Percentiles rank a stretch among this genome's conserved stretches.
These are phyloP conservation scores for Glomus cerebriforme DNA, from an alignment of 192 early-diverging fungal species.

Conservation along the genomic window DNA sequence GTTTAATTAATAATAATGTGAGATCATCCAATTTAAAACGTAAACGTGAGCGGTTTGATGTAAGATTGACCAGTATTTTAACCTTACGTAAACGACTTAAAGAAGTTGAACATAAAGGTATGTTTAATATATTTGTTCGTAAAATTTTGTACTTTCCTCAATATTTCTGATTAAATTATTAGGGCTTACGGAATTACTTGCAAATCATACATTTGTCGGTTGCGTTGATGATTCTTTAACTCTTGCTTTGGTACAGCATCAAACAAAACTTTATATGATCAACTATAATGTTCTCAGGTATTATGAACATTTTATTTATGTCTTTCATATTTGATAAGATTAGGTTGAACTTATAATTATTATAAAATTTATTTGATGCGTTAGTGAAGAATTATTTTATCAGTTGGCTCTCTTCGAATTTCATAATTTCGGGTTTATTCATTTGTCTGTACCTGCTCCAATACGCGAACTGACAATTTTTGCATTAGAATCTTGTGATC, in stretches of 20 bases:
- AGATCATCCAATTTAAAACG: slow-evolving; percentile 16
- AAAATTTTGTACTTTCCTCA: background rate
- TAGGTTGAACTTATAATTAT: background rate
- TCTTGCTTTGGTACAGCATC: slow-evolving; percentile 83
- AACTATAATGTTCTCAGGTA: slow-evolving; percentile 77
- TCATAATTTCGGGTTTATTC: slow-evolving; percentile 83
- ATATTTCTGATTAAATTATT: background rate
- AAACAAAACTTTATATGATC: slow-evolving; percentile 82
- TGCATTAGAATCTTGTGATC: slow-evolving; percentile 65
- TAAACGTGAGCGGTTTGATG: slow-evolving; percentile 61
- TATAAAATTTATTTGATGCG: background rate
- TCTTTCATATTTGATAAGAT: background rate
- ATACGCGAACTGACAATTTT: slow-evolving; percentile 71
- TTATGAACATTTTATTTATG: background rate
- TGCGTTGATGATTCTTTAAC: slow-evolving; percentile 70
- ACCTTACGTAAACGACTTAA: slow-evolving; percentile 76
- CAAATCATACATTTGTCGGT: slow-evolving; percentile 87
- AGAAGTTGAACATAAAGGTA: slow-evolving; percentile 57
- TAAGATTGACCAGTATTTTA: slow-evolving; percentile 79
- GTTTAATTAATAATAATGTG: background rate
- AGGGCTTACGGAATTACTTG: slow-evolving; percentile 78
- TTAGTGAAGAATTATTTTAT: slow-evolving; percentile 87
- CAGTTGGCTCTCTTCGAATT: slow-evolving; percentile 81
- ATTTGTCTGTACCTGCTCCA: slow-evolving; percentile 61
- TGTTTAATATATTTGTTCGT: background rate